Base-by-base conservation (phyloP, 2,329 filamentous ascomycete species). In the Canariomyces notabilis region DNA sequence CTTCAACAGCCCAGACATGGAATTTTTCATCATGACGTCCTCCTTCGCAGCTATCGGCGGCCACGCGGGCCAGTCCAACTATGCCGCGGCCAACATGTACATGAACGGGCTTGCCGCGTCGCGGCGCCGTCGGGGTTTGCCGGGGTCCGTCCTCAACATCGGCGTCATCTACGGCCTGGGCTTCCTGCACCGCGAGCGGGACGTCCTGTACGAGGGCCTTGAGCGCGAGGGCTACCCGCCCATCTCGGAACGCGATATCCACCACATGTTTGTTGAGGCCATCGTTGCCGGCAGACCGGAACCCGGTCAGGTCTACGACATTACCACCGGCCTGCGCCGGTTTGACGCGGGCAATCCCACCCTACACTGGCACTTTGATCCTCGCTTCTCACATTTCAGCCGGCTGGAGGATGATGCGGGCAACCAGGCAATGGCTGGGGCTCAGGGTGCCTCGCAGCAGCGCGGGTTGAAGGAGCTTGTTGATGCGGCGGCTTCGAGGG, bases 211-310 rank as follows among this genome's bases (percentile, higher is more conserved):
- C 47, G 52, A 54, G 1, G 65, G 66, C 2, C 62, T 73, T 0
- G 67, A 69, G 60, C 58, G 67, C 4, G 68, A 73, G 11, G 68
- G 69, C 5, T 73, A 72, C 46, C 68, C 67, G 44, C 69, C 69
- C 29, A 65, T 77, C 11, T 74, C 74, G 2, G 75, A 78, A 57
- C 63, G 66, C 3, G 73, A 76, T 43, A 56, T 77, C 14, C 72
- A 76, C 51, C 69, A 74, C 51, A 68, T 74, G 61, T 73, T 78
- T 49, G 64, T 75, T 7, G 73, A 78, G 55, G 73, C 73, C 5
- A 69, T 79, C 20, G 57, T 64, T 1, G 65, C 67, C 0, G 72
- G 73, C 4, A 61, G 58, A 6, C 67, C 69, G 0, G 46, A 40
- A 3, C 29, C 33, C 0, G 38, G 33, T 2, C 52, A 57, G 16